A percentile compares a stretch with the other conserved stretches of the same genome.
phyloP scores from a whole-genome alignment of 108 stramenopile species.

The Cyclostephanos tholiformis region DNA sequence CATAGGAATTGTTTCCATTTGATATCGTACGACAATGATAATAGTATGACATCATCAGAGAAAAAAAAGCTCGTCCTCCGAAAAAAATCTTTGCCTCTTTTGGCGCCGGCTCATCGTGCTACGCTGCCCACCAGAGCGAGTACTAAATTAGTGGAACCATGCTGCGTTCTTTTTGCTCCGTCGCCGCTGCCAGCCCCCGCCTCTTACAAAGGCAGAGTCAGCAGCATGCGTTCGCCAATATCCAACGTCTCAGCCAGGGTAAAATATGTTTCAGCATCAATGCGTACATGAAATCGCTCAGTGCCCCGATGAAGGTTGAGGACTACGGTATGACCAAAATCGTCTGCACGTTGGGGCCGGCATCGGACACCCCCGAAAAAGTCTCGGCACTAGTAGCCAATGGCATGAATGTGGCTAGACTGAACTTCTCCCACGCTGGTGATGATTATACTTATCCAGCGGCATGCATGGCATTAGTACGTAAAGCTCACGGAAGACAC shows the following conservation, averaged over 20 bases:
- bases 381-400: conserved; percentile 58
- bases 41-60: too few species aligned
- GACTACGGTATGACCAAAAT: conserved; percentile 77
- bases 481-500: conserved; percentile 58
- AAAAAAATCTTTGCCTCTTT: too few species aligned
- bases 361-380: conserved; percentile 67
- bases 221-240: neutral
- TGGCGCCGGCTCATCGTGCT: too few species aligned
- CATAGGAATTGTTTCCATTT: too few species aligned
- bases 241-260: conserved; percentile 21
- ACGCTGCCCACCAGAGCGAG: too few species aligned
- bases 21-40: too few species aligned
- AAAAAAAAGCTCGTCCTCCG: too few species aligned
- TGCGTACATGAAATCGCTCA: neutral
- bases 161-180: conserved; percentile 3
- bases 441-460: conserved; percentile 64
- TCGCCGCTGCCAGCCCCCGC: neutral
- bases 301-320: neutral
- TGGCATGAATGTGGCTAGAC: conserved; percentile 91
- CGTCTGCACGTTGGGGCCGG: conserved; percentile 94
- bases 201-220: conserved; percentile 1
- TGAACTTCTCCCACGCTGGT: conserved; percentile 91
- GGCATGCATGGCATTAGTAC: conserved; percentile 45
- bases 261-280: conserved; percentile 16
- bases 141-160: neutral